Evolutionary conservation across 495 filamentous ascomycete species (phyloP), one percentile per base, ranked within the genome.

Genomic region (Pseudoneurospora amorphoporcata): DNA sequence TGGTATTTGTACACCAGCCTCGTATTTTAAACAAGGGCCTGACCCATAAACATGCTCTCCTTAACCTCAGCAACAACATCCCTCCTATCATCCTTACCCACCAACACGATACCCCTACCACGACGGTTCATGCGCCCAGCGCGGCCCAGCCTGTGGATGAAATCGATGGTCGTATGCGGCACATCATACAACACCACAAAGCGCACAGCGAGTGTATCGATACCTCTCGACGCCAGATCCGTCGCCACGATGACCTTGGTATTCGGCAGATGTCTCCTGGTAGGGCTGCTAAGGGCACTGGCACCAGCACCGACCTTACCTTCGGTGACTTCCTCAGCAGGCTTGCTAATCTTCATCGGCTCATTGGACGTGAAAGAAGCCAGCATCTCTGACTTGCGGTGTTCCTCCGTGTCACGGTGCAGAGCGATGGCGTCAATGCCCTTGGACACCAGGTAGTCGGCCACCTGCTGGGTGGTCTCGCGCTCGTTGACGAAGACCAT

Each of bases 401-500:
- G 87, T 73, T 92, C 88, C 41, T 87, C 85, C 17, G 91, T 92
- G 78, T 99, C 95, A 38, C 96, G 86, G 73, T 90, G 92, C 69
- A 98, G 86, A 2, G 94, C 90, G 8, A 91, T 82, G 12, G 94
- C 93, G 74, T 98, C 92, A 76, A 99, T 93, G 40, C 93, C 93
- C 82, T 97, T 98, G 23, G 86, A 88, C 10, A 82, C 79, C 1
- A 99, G 89, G 81, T 92, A 98, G 9, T 91, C 80, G 17, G 94
- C 90, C 0, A 99, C 86, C 77, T 94, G 90, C 65, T 87, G 84
- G 0, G 95, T 90, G 74, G 92, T 92, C 77, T 98, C 95, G 39
- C 96, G 91, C 85, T 98, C 93, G 81, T 99, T 99, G 79, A 99
- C 96, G 76, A 99, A 99, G 1, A 99, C 95, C 73, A 99, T 88